Percentiles rank a stretch among this genome's conserved stretches.
Evolutionary conservation across 2,329 filamentous ascomycete species (phyloP).

Genomic region (Akanthomyces uredinophilus): DNA sequence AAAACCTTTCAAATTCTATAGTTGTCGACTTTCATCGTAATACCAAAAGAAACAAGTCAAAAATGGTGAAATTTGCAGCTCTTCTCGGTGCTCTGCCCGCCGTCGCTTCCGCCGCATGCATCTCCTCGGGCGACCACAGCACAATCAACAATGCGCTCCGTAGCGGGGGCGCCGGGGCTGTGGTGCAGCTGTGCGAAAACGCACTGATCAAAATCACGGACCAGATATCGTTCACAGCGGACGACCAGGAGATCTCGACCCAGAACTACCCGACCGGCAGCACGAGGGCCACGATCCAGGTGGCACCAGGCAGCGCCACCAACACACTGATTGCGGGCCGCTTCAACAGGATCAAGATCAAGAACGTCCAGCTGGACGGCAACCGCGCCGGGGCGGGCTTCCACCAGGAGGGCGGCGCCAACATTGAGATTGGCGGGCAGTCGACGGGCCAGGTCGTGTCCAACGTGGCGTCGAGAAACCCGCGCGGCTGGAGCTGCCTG

Average conservation of each 20-base stretch:
- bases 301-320: constrained; percentile 20
- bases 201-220: constrained; percentile 18
- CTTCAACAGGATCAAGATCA: constrained; percentile 20
- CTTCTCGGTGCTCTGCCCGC: constrained; percentile 1
- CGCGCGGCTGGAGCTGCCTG: constrained; percentile 24
- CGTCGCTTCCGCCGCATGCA: constrained; percentile 15
- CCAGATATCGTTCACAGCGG: constrained; percentile 20
- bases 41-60: not conserved
- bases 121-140: constrained; percentile 19
- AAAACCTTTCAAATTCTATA: no score
- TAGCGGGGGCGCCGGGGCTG: constrained; percentile 17
- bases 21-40: no score
- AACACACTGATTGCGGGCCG: constrained; percentile 20
- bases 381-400: constrained; percentile 21
- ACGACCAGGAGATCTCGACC: constrained; percentile 24
- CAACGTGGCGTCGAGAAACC: constrained; percentile 20
- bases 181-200: constrained; percentile 20
- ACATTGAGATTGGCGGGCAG: constrained; percentile 24
- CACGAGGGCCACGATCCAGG: constrained; percentile 21
- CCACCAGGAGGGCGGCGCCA: constrained; percentile 20
- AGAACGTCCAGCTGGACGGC: constrained; percentile 24
- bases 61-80: not conserved
- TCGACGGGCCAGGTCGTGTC: constrained; percentile 20
- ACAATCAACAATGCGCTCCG: constrained; percentile 19
- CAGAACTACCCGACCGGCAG: constrained; percentile 22